Evolutionary conservation across 192 early-diverging fungal species (phyloP), one percentile per base, ranked within the genome.

Genomic region (Backusella morwellensis): DNA sequence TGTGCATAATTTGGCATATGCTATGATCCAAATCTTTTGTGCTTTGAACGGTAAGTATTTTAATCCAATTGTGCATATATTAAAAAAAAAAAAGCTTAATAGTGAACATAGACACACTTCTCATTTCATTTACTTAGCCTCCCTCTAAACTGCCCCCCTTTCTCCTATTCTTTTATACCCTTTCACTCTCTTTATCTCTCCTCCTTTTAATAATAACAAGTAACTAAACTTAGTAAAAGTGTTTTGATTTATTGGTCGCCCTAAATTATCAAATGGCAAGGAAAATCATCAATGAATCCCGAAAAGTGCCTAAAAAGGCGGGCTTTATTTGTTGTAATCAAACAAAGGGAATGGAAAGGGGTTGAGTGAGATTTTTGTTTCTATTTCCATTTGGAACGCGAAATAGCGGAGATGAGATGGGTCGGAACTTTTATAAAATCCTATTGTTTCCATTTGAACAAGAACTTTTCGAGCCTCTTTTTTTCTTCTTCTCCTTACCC

Each of bases 31-130:
- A 59, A 59, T 59, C 0, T 23, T 59, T 59, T 59, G 23, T 59
- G 56, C 56, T 59, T 26, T 83, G 34, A 83, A 77, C 34, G 88
- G 84, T 40, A 94, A 83, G 73, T 95, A 98, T 82, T 97, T 98
- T 40, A 95, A 86, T n/a, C 96, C 95, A 3, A 95, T 95, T 6
- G 94, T 92, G 72, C 15, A 36, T 41, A 66, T 66, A 63, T 17
- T 72, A 82, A 56, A 36, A 68, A 63, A 40, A 32, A 56, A 59
- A 50, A 59, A 59, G 54, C 54, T 59, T 59, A 59, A 59, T 59
- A 21, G 23, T 59, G 6, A 59, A 59, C 54, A 50, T 50, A 12
- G 12, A 44, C 42, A 59, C 54, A 26, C 54, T 59, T 59, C 23
- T 59, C 23, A 26, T 26, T 59, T 59, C 52, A 56, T 66, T 52